These are phyloP conservation scores for Millerago galiae DNA, from an alignment of 805 yeast species.

Conservation along the genomic window DNA sequence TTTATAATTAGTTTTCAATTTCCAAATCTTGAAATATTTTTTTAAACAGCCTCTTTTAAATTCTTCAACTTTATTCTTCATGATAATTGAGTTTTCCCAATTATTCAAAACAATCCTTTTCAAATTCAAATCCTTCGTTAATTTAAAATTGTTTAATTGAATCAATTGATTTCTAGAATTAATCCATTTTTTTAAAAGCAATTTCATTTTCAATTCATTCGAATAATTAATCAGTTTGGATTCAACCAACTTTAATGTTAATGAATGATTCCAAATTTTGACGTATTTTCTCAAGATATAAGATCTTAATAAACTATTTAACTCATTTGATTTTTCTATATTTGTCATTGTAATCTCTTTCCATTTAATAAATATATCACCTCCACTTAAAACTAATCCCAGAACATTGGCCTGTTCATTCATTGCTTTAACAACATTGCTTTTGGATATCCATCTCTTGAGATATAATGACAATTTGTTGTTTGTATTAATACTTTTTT, in stretches of 20 bases:
- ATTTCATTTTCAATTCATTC: slow-evolving; percentile 8
- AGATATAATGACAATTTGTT: not conserved
- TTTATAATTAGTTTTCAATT: slow-evolving; percentile 1
- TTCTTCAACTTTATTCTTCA: not conserved
- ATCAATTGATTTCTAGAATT: not conserved
- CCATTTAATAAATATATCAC: slow-evolving; percentile 23
- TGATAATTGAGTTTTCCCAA: slow-evolving; percentile 10
- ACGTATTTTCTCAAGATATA: slow-evolving; percentile 1
- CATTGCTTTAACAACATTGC: not conserved
- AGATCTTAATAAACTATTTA: not conserved
- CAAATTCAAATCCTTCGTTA: not conserved
- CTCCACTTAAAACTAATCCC: slow-evolving; percentile 19
- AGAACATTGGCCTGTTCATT: slow-evolving; percentile 10
- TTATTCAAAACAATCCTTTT: not conserved
- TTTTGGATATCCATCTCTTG: slow-evolving; percentile 10
- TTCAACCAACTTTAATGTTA: slow-evolving; percentile 7
- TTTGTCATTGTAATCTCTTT: not conserved
- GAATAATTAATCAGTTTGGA: slow-evolving; percentile 4
- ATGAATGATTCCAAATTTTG: slow-evolving; percentile 7
- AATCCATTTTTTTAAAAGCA: slow-evolving; percentile 14
- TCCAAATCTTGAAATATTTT: slow-evolving; percentile 10
- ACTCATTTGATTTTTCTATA: not conserved
- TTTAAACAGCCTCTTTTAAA: not conserved
- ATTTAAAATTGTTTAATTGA: not conserved
- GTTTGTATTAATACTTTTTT: too few relatives aligned